These are phyloP conservation scores for Sphaerosporella brunnea DNA, from an alignment of 495 filamentous ascomycete genomes.

Conservation along the genomic window DNA sequence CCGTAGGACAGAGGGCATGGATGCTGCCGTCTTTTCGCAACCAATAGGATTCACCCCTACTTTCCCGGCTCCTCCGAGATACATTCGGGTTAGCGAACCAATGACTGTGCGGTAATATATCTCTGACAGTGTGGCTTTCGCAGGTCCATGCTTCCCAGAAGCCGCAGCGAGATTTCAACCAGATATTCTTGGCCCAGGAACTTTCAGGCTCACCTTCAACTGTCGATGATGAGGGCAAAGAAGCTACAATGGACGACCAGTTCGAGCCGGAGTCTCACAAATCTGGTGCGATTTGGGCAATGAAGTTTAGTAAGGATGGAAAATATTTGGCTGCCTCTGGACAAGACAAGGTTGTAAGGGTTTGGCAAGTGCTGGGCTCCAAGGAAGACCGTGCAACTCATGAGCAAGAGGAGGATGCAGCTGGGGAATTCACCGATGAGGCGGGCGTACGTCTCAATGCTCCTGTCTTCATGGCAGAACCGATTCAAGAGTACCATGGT, in stretches of 20 bases:
- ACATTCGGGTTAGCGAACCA: conserved; percentile 40
- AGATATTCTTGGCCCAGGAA: conserved; percentile 82
- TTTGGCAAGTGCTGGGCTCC: conserved; percentile 79
- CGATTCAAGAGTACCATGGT: conserved; percentile 60
- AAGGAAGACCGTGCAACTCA: conserved; percentile 56
- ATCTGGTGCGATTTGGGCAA: conserved; percentile 65
- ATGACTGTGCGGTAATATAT: too few species aligned
- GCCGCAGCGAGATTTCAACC: conserved; percentile 64
- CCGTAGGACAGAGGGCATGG: conserved; percentile 54
- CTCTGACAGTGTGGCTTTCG: background rate
- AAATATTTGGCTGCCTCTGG: conserved; percentile 79
- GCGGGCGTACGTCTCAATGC: conserved; percentile 54
- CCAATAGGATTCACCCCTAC: conserved; percentile 78
- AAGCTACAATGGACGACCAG: too few species aligned
- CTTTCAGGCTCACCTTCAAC: conserved; percentile 26
- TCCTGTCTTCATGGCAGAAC: conserved; percentile 72
- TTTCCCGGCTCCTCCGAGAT: conserved; percentile 75
- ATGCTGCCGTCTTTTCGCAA: conserved; percentile 61
- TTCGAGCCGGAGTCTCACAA: conserved; percentile 13
- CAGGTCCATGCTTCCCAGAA: conserved; percentile 63
- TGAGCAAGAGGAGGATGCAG: conserved; percentile 50
- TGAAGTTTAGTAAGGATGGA: conserved; percentile 85
- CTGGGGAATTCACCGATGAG: conserved; percentile 33
- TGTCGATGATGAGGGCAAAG: conserved; percentile 9
- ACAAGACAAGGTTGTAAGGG: conserved; percentile 65